Evolutionary conservation across 2,329 filamentous ascomycete genomes (phyloP).

Genomic region (Diaporthe longicolla): DNA sequence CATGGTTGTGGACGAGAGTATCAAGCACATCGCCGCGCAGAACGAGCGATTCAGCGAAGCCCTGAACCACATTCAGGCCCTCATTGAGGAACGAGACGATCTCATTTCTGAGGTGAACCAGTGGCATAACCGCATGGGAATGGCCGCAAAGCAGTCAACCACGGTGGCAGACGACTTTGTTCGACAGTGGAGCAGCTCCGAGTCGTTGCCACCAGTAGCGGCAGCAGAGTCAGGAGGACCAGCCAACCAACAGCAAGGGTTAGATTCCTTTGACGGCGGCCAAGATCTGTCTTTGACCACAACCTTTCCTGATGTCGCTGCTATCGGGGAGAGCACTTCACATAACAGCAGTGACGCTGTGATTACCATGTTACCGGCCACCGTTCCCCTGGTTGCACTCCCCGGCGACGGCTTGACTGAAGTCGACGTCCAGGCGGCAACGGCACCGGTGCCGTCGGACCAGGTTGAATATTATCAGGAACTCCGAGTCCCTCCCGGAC

Average conservation of each 20-base stretch:
- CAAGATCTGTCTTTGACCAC: neutral
- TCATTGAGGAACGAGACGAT: conserved; percentile 49
- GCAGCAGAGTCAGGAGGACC: neutral
- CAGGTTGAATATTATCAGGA: neutral
- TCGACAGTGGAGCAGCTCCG: neutral
- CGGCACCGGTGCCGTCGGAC: neutral
- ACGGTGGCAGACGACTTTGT: neutral
- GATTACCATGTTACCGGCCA: neutral
- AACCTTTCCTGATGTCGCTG: neutral
- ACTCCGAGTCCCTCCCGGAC: neutral
- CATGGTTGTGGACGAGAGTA: conserved; percentile 55
- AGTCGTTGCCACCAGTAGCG: neutral
- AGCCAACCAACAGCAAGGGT: neutral
- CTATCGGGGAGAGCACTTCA: neutral
- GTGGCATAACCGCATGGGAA: conserved; percentile 39
- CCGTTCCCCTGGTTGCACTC: neutral
- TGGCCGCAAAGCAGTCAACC: neutral
- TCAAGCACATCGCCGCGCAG: conserved; percentile 49
- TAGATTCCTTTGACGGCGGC: conserved; percentile 2
- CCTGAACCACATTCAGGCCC: conserved; percentile 41
- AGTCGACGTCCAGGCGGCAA: neutral
- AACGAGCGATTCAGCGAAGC: conserved; percentile 44
- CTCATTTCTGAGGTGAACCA: conserved; percentile 50
- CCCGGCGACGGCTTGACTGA: neutral
- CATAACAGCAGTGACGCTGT: neutral